Percentiles rank a stretch among this genome's conserved stretches.
These are phyloP conservation scores for Bryum argenteum DNA, from an alignment of 225 moss, liverwort and hornwort species.

Conservation along the genomic window DNA sequence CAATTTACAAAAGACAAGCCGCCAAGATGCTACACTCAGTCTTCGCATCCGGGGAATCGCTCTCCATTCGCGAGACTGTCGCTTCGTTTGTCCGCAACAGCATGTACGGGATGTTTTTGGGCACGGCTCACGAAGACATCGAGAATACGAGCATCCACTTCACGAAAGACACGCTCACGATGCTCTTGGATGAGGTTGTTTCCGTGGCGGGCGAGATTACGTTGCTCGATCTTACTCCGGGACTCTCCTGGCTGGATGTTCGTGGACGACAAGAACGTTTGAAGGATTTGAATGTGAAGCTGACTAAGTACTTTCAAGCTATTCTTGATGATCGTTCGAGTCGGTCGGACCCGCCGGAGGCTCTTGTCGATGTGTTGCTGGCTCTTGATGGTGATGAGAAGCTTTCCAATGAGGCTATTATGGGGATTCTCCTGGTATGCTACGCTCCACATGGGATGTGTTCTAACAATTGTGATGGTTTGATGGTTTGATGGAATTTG, in stretches of 20 bases:
- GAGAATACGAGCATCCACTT: conserved; percentile 53
- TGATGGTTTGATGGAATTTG: conserved; percentile 14
- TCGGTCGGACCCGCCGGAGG: conserved; percentile 21
- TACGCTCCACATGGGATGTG: not conserved
- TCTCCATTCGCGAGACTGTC: conserved; percentile 39
- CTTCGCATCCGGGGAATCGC: conserved; percentile 29
- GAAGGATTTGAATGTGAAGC: conserved; percentile 31
- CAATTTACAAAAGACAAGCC: conserved; percentile 25
- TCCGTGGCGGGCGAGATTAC: conserved; percentile 38
- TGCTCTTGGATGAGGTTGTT: conserved; percentile 40
- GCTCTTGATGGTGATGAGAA: conserved; percentile 40
- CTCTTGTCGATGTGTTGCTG: conserved; percentile 57
- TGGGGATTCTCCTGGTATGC: conserved; percentile 63
- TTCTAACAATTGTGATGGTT: too few relatives aligned
- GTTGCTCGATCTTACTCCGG: conserved; percentile 42
- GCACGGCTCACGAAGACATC: conserved; percentile 48
- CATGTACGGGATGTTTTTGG: conserved; percentile 51
- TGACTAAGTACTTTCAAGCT: conserved; percentile 49
- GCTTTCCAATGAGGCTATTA: conserved; percentile 52
- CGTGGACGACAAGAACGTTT: conserved; percentile 32
- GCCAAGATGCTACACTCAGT: conserved; percentile 46
- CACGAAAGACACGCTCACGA: conserved; percentile 41
- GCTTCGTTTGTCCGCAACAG: conserved; percentile 42
- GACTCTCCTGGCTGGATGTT: conserved; percentile 47
- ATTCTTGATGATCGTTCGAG: conserved; percentile 50